phyloP scores from a whole-genome alignment of 495 filamentous ascomycete species.

The Hyaloscypha hepaticicola region DNA sequence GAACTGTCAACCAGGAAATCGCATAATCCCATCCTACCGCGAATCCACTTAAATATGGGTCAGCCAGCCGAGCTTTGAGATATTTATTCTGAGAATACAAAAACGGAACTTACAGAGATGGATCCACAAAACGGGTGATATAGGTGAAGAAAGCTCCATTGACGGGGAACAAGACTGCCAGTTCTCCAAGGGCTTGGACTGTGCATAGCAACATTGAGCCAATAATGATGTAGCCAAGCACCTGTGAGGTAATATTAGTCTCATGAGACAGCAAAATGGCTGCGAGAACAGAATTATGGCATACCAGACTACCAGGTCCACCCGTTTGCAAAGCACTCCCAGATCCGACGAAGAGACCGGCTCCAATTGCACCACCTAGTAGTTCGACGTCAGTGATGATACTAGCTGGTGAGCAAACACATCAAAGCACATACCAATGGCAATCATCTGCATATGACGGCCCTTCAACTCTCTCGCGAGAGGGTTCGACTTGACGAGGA shows the following conservation, averaged over 20 bases:
- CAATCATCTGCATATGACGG: slow-evolving; percentile 76
- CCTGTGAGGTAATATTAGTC: slow-evolving; percentile 10
- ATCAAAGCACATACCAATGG: slow-evolving; percentile 46
- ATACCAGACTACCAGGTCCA: slow-evolving; percentile 42
- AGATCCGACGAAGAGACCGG: slow-evolving; percentile 53
- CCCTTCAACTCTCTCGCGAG: slow-evolving; percentile 34
- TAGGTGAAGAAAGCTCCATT: slow-evolving; percentile 63
- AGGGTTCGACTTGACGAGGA: slow-evolving; percentile 12
- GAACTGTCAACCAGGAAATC: slow-evolving; percentile 57
- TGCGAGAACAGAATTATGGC: neutral
- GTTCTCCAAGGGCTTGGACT: slow-evolving; percentile 29
- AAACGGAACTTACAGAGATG: slow-evolving; percentile 66
- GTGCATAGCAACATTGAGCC: slow-evolving; percentile 30
- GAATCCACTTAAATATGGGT: slow-evolving; percentile 57
- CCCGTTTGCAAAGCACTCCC: slow-evolving; percentile 43
- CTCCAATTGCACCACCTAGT: slow-evolving; percentile 55
- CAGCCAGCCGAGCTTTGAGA: neutral
- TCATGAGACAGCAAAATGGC: neutral
- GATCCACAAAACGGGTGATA: slow-evolving; percentile 75
- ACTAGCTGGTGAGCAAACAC: neutral
- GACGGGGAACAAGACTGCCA: slow-evolving; percentile 40
- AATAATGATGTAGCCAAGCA: slow-evolving; percentile 30
- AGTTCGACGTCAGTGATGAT: neutral
- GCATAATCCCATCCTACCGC: slow-evolving; percentile 84
- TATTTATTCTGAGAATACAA: neutral